A percentile compares a stretch with the other conserved stretches of the same genome.
Conservation (phyloP, 2,329 filamentous ascomycete species). For the Grosmannia huntii region DNA sequence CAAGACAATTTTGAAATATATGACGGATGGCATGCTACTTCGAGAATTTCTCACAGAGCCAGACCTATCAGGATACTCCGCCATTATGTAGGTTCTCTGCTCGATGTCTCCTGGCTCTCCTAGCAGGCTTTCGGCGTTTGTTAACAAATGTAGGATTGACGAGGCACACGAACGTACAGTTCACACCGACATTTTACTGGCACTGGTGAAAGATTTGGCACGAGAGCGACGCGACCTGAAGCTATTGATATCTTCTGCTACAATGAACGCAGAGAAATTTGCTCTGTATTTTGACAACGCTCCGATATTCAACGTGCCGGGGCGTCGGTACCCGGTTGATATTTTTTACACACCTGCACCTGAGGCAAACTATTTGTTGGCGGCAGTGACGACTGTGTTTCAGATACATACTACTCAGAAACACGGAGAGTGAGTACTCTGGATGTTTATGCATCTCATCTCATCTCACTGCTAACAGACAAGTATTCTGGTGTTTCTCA, state of each 20-base stretch:
- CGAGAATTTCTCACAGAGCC: slow-evolving; percentile 85
- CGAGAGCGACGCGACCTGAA: slow-evolving; percentile 75
- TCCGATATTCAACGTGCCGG: slow-evolving; percentile 90
- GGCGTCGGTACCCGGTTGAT: slow-evolving; percentile 77
- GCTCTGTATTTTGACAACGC: slow-evolving; percentile 83
- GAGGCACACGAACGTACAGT: slow-evolving; percentile 93
- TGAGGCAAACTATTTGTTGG: slow-evolving; percentile 86
- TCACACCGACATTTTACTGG: slow-evolving; percentile 79
- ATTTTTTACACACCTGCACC: slow-evolving; percentile 84
- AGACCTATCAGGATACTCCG: slow-evolving; percentile 68
- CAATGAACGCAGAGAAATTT: slow-evolving; percentile 89
- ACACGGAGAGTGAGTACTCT: slow-evolving; percentile 47
- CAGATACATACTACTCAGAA: slow-evolving; percentile 86
- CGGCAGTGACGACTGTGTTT: slow-evolving; percentile 85
- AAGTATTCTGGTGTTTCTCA: slow-evolving; percentile 80
- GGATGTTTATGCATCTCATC: not conserved
- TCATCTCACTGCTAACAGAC: not conserved
- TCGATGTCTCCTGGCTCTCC: not conserved
- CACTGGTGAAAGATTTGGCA: slow-evolving; percentile 78
- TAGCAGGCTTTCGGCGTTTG: not conserved
- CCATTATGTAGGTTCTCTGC: slow-evolving; percentile 48
- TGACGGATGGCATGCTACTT: slow-evolving; percentile 93
- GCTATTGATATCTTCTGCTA: slow-evolving; percentile 84
- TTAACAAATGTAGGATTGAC: slow-evolving; percentile 46
- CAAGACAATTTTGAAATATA: slow-evolving; percentile 86